These are phyloP conservation scores for Eucalyptus virginea DNA, from an alignment of 345 rosid genomes.

Conservation along the genomic window DNA sequence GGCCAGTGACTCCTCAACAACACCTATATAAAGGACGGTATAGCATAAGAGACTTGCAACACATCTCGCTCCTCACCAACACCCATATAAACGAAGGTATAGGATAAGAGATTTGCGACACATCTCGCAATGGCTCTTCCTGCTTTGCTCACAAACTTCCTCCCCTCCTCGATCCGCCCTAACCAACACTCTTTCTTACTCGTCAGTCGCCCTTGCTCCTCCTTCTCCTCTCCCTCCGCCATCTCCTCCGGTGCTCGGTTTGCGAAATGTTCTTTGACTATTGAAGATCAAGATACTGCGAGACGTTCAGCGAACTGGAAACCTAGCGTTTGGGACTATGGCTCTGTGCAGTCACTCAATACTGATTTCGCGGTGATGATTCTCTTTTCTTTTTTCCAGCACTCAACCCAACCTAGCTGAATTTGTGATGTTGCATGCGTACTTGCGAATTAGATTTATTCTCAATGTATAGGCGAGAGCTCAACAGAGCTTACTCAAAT, in stretches of 20 bases:
- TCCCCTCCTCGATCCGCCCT: neutral
- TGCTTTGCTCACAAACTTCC: neutral
- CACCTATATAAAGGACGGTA: neutral
- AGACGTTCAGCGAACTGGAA: neutral
- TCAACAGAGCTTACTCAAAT: neutral
- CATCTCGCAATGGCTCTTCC: neutral
- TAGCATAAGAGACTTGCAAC: neutral
- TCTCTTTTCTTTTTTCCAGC: neutral
- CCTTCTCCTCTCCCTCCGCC: neutral
- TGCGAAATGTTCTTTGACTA: neutral
- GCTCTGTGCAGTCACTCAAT: neutral
- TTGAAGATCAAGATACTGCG: neutral
- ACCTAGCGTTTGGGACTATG: neutral
- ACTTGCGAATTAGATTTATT: neutral
- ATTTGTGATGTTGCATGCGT: neutral
- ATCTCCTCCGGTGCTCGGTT: neutral
- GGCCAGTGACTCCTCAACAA: neutral
- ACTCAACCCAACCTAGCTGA: neutral
- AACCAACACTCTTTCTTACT: neutral
- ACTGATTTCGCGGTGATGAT: neutral
- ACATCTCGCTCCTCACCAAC: neutral
- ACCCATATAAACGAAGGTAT: neutral
- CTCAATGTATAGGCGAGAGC: neutral
- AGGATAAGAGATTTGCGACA: neutral
- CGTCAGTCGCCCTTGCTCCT: neutral